A percentile compares a stretch with the other conserved stretches of the same genome.
Conservation (phyloP, 345 rosid genomes). For the Citrus medica region DNA sequence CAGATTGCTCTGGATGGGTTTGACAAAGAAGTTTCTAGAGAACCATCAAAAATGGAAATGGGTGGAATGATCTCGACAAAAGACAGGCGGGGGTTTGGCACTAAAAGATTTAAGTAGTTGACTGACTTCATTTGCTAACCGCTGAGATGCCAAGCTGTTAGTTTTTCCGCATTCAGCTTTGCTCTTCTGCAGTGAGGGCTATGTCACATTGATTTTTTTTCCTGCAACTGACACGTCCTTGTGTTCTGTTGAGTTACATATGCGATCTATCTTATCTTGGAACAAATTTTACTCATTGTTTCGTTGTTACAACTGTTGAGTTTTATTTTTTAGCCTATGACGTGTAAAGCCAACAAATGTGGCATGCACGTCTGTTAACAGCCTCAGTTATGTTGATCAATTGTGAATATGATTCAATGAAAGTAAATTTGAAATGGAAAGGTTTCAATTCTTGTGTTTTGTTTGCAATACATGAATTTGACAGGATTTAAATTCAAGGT, state of each 20-base stretch:
- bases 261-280: not conserved
- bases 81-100: not conserved
- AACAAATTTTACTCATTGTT: not conserved
- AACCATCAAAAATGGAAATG: not conserved
- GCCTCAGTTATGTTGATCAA: not conserved
- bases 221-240: not conserved
- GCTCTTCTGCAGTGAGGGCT: not conserved
- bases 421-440: not conserved
- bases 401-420: not conserved
- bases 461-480: not conserved
- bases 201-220: not conserved
- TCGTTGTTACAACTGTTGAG: not conserved
- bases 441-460: not conserved
- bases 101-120: not conserved
- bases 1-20: conserved; percentile 31
- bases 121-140: not conserved
- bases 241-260: not conserved
- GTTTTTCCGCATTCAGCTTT: not conserved
- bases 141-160: conserved; percentile 7
- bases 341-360: not conserved
- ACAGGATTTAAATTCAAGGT: not conserved
- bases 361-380: not conserved
- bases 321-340: not conserved
- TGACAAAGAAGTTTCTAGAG: conserved; percentile 1
- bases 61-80: not conserved